Evolutionary conservation across 164 flowering plant species (phyloP), one percentile per base, ranked within the genome.

Genomic region (Protea cynaroides): DNA sequence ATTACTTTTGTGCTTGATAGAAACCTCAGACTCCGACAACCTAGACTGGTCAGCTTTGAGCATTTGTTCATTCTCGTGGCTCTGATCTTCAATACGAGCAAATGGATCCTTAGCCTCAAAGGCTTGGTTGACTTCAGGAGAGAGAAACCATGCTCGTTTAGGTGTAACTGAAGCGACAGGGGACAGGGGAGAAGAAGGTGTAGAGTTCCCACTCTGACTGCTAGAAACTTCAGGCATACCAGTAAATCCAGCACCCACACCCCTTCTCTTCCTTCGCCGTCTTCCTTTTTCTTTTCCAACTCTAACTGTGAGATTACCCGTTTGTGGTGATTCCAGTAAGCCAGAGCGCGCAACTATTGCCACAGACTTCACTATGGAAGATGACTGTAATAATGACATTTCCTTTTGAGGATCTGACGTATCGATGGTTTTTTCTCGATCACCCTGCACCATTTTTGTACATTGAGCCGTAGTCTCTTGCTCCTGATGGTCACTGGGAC

Each of bases 151-250:
- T n/a, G n/a, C n/a, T n/a, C n/a, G n/a, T n/a, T n/a, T n/a, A 25
- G 86, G 75, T 3, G 78, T 74, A 6, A 57, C 51, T 51, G 88
- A 75, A 19, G 78, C 47, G n/a, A 64, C 49, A 12, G 98, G 95
- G 21, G 98, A 92, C 75, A 89, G 65, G 13, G 98, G 95, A 40
- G 96, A 88, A 64, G 93, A 77, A 24, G 98, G 96, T 29, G 98
- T 89, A 51, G 98, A 92, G 69, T 88, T 86, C 69, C 96, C 94
- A 82, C 98, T 93, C 66, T 90, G 96, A 80, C 96, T 92, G 59
- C 96, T 84, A n/a, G 92, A 79, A 69, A 80, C 84, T 65, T 93
- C 98, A 59, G 75, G 63, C 0, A 77, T 61, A 49, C 75, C 85
- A 8, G 71, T 36, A 46, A 83, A 57, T 54, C 75, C 83, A 4